Percentiles rank a stretch among this genome's conserved stretches.
Evolutionary conservation across 306 rosid species (phyloP).

Genomic region (Trifolium fragiferum): DNA sequence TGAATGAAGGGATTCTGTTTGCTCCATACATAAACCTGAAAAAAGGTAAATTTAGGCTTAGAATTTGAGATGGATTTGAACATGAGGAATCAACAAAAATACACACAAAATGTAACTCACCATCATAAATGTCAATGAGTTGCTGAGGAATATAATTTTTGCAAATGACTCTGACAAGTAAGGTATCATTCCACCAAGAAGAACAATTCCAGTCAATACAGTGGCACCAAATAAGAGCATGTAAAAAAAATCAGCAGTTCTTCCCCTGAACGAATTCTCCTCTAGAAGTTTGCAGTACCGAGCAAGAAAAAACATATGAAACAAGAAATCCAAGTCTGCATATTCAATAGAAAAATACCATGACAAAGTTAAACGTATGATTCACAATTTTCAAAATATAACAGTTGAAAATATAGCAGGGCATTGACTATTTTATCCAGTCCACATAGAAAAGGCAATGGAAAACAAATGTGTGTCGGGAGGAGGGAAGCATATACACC

Average conservation of each 20-base stretch:
- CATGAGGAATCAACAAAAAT: not conserved
- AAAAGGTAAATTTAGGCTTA: conserved; percentile 30
- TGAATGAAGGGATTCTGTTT: conserved; percentile 96
- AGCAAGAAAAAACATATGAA: conserved; percentile 98
- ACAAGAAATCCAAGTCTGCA: conserved; percentile 96
- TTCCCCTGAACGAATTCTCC: conserved; percentile 97
- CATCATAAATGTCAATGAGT: conserved; percentile 97
- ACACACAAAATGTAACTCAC: conserved; percentile 46
- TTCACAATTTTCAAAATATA: conserved; percentile 18
- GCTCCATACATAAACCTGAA: conserved; percentile 98
- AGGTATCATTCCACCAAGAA: conserved; percentile 95
- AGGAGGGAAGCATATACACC: conserved; percentile 8
- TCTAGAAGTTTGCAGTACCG: conserved; percentile 99
- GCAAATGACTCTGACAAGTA: conserved; percentile 86
- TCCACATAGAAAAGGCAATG: not conserved
- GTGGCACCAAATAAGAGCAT: conserved; percentile 94
- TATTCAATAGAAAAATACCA: conserved; percentile 39
- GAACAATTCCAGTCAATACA: conserved; percentile 87
- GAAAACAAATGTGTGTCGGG: not conserved
- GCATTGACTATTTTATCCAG: not conserved
- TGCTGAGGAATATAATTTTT: conserved; percentile 90
- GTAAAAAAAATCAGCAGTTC: conserved; percentile 94
- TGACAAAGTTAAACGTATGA: conserved; percentile 39
- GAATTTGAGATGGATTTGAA: not conserved
- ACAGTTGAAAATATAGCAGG: not conserved